Evolutionary conservation across 306 rosid species (phyloP), one percentile per base, ranked within the genome.

Genomic region (Oxytropis ochrocephala): DNA sequence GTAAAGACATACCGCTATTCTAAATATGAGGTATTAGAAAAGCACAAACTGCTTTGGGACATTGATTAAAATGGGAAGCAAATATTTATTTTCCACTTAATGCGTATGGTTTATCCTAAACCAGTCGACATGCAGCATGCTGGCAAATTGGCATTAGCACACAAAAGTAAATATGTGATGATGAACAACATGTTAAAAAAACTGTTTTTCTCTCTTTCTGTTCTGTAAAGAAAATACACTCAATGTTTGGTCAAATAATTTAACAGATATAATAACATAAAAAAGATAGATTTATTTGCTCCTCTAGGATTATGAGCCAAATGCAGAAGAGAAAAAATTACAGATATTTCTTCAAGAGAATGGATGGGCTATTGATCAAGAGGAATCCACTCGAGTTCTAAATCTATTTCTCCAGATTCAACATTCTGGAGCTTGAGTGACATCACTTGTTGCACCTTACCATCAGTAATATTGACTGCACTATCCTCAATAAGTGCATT

Each of bases 351-450:
- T 58, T 74, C 72, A 64, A 61, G 32, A 66, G 58, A 73, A 79
- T 74, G 17, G 59, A 39, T 77, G 64, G 47, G 50, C 14, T 58
- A 95, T 82, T 87, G 92, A 11, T 87, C 92, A 71, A 95, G 97
- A 76, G 99, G 82, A 81, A 91, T 84, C 99, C 99, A 95, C 78
- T 91, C 97, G 43, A 95, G 83, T 82, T 91, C 96, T 75, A 95
- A 54, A 13, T 83, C 84, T 82, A 95, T 5, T 70, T 88, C 97
- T 69, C 99, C 99, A 56, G 70, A 83, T 80, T 95, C 99, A 76
- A 95, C 99, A 41, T 95, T 89, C 82, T 91, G 99, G 69, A 95
- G 99, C 85, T 89, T 87, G 64, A 95, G 81, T 8, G 74, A 6
- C 71, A 95, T 75, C 61, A 64, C 81, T 78, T 95, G 99, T 82